Conservation (phyloP, 2,329 filamentous ascomycete species). For the Pseudopithomyces maydicus region DNA sequence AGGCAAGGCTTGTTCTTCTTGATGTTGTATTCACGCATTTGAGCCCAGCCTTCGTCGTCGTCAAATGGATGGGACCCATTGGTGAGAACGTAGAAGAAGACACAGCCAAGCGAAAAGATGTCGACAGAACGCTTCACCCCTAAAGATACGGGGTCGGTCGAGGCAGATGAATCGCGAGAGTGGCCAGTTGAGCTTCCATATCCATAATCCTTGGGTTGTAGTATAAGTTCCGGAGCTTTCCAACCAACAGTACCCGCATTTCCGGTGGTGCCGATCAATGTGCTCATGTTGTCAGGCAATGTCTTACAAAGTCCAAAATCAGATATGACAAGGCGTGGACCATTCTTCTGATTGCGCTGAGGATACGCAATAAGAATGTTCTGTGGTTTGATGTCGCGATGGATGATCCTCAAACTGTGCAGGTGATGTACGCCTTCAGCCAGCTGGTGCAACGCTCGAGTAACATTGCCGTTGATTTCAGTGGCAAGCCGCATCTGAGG, state of each 20-base stretch:
- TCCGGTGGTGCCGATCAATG: conserved; percentile 90
- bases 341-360: conserved; percentile 69
- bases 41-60: conserved; percentile 90
- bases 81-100: conserved; percentile 99
- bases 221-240: conserved; percentile 91
- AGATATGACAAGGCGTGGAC: conserved; percentile 87
- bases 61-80: conserved; percentile 92
- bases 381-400: conserved; percentile 95
- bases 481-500: conserved; percentile 71
- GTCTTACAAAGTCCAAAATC: conserved; percentile 99
- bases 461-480: conserved; percentile 75
- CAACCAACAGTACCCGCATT: conserved; percentile 95
- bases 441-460: conserved; percentile 83
- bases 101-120: conserved; percentile 93
- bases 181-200: conserved; percentile 50
- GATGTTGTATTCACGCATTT: conserved; percentile 85
- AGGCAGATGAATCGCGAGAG: conserved; percentile 48
- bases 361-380: conserved; percentile 85
- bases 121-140: conserved; percentile 95
- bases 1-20: conserved; percentile 84
- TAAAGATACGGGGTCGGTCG: conserved; percentile 57
- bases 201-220: conserved; percentile 56
- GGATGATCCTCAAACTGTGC: conserved; percentile 90
- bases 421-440: conserved; percentile 87
- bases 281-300: conserved; percentile 90